phyloP scores from a whole-genome alignment of 345 rosid genomes.

The Citrus trifoliata region DNA sequence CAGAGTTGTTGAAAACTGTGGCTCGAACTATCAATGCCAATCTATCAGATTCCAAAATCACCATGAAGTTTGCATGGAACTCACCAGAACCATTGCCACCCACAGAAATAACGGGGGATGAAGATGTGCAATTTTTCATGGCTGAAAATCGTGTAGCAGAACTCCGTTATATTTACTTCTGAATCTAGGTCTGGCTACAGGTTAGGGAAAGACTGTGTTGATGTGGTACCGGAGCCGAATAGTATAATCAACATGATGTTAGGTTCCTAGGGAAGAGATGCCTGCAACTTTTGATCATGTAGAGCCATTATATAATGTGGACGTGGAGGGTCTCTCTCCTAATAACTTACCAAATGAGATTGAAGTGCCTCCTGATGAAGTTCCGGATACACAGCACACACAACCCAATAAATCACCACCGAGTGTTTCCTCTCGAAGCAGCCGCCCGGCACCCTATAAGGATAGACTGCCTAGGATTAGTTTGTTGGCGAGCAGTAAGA shows the following conservation, averaged over 20 bases:
- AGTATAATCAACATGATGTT: neutral
- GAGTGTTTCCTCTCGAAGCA: constrained; percentile 6
- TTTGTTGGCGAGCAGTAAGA: neutral
- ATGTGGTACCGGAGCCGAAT: neutral
- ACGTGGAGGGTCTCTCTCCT: neutral
- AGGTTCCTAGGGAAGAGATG: neutral
- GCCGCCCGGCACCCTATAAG: neutral
- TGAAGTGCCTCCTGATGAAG: neutral
- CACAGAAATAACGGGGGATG: neutral
- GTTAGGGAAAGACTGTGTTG: neutral
- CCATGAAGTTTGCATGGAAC: constrained; percentile 4
- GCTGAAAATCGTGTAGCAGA: constrained; percentile 1
- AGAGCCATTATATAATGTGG: neutral
- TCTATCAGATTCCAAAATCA: neutral
- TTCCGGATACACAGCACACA: neutral
- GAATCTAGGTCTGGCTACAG: neutral
- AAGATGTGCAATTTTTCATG: constrained; percentile 4
- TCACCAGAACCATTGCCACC: constrained; percentile 2
- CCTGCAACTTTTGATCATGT: neutral
- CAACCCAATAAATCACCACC: neutral
- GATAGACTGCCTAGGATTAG: constrained; percentile 1
- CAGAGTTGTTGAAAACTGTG: neutral
- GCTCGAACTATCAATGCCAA: neutral
- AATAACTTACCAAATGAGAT: neutral
- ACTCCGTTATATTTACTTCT: neutral